Percentiles rank a stretch among this genome's conserved stretches.
Conservation (phyloP, 164 flowering plant genomes). For the Umbellularia californica region DNA sequence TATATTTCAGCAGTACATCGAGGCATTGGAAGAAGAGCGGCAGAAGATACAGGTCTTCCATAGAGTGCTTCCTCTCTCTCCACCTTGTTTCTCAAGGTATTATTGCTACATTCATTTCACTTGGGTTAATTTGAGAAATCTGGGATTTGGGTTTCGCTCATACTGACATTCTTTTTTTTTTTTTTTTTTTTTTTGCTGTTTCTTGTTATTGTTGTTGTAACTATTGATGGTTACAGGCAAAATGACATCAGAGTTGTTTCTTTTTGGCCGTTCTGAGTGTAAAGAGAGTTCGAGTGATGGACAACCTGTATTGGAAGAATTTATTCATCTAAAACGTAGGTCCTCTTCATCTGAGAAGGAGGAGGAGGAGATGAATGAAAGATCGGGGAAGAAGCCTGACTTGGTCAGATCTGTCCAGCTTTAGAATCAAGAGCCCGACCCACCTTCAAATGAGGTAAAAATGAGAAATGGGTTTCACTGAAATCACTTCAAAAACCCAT, state of each 20-base stretch:
- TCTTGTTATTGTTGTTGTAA: neutral
- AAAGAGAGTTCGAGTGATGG: constrained; percentile 52
- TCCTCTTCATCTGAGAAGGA: constrained; percentile 16
- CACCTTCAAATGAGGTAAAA: constrained; percentile 21
- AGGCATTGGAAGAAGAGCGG: constrained; percentile 64
- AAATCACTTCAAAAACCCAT: neutral
- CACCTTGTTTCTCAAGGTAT: constrained; percentile 76
- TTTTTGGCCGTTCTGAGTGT: constrained; percentile 44
- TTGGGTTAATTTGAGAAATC: neutral
- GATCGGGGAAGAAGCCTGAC: constrained; percentile 41
- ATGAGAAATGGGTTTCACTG: neutral
- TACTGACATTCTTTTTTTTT: neutral
- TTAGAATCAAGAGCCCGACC: constrained; percentile 69
- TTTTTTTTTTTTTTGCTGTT: neutral
- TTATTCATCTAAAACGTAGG: constrained; percentile 49
- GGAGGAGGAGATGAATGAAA: constrained; percentile 13
- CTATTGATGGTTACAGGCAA: constrained; percentile 14
- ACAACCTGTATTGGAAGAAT: constrained; percentile 46
- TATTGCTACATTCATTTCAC: neutral
- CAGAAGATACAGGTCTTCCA: constrained; percentile 72
- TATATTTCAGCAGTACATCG: constrained; percentile 44
- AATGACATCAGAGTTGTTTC: constrained; percentile 4
- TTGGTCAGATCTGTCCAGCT: constrained; percentile 82
- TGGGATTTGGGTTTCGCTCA: neutral
- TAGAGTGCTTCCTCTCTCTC: constrained; percentile 72